Conservation (phyloP, 1,284 basidiomycete genomes). For the Pyrrhoderma noxium region DNA sequence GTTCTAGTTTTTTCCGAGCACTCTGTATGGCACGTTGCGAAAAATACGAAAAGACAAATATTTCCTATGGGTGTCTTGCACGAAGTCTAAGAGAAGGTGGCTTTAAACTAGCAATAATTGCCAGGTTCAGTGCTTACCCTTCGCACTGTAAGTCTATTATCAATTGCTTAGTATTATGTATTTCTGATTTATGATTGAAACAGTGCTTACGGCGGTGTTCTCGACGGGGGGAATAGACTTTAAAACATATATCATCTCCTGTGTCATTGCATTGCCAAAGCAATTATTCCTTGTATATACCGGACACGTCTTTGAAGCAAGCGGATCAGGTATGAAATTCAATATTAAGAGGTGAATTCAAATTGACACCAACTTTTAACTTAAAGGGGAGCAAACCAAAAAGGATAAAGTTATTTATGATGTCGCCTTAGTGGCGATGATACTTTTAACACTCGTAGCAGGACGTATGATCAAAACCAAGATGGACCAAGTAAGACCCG, state of each 20-base stretch:
- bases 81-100: conserved; percentile 74
- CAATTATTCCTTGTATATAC: conserved; percentile 71
- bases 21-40: conserved; percentile 56
- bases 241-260: conserved; percentile 62
- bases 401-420: conserved; percentile 57
- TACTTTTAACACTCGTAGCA: conserved; percentile 67
- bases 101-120: conserved; percentile 68
- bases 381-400: conserved; percentile 26
- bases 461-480: conserved; percentile 78
- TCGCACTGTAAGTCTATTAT: conserved; percentile 49
- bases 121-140: conserved; percentile 74
- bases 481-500: conserved; percentile 71
- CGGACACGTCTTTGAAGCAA: conserved; percentile 50
- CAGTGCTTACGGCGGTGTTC: background rate
- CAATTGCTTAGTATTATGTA: background rate
- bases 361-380: background rate
- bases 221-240: conserved; percentile 75
- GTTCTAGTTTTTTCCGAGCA: conserved; percentile 55
- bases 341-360: background rate
- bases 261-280: conserved; percentile 72
- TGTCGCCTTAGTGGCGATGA: conserved; percentile 52
- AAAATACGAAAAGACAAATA: conserved; percentile 63
- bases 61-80: conserved; percentile 73
- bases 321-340: background rate
- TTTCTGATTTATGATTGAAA: conserved; percentile 7